Base-by-base conservation (phyloP, 192 early-diverging fungal genomes). In the Helicostylum pulchrum region DNA sequence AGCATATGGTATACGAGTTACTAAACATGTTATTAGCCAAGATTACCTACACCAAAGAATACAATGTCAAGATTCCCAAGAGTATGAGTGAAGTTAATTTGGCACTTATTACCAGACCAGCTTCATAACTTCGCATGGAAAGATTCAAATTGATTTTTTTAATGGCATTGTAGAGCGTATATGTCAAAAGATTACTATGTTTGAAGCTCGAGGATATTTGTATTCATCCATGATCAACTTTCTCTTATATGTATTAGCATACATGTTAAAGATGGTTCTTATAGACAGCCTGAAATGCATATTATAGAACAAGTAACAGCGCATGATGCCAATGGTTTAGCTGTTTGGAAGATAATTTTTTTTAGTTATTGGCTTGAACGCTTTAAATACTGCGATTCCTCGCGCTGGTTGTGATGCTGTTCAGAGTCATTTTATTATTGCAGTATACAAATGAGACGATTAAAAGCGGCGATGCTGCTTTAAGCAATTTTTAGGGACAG, bases 341-440 rank as follows among this genome's bases (percentile, higher is more conserved):
- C 84, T 45, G 84, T 90, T 6, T 94, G 92, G 87, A 90, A 93
- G 61, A 90, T 91, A 4, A 85, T 91, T 6, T 89, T 94, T 1
- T 94, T n/a, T n/a, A n/a, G n/a, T 94, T 61, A 82, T 83, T 1
- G 73, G 89, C 3, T 76, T 98, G 32, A 86, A 90, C 54, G 85
- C 87, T 0, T 70, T 98, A n/a, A 52, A 64, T 17, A 53, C 49
- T 19, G 21, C 43, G 5, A 19, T 51, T 9, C 34, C 42, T n/a
- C 48, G 12, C 14, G 23, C 42, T 19, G 42, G 20, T 14, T 53
- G 12, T 5, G 14, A 43, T 30, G 36, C 42, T 30, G 52, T 64
- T 17, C 62, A 52, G 14, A 30, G 26, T 15, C 52, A 43, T n/a
- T 45, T 64, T 4, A 51, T 53, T 44, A 32, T 30, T 64, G 14